A percentile compares a stretch with the other conserved stretches of the same genome.
Evolutionary conservation across 1,139 yeast species (phyloP).

Genomic region (Kodamaea anthophila): DNA sequence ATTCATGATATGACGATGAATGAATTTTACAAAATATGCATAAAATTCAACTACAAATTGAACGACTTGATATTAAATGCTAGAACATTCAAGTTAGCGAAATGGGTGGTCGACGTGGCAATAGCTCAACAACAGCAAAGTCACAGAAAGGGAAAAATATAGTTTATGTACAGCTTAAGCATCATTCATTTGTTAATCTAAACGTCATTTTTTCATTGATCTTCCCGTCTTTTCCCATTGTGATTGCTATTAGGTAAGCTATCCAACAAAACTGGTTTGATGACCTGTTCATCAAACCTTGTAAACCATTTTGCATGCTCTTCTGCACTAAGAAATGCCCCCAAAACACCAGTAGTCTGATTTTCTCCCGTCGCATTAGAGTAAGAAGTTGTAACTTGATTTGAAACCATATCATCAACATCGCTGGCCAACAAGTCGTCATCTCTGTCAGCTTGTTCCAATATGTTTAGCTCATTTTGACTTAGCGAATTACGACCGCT

Average conservation of each 20-base stretch:
- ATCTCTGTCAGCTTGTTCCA: slow-evolving; percentile 23
- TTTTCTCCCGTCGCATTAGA: slow-evolving; percentile 2
- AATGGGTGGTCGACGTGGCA: slow-evolving; percentile 67
- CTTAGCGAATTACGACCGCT: slow-evolving; percentile 5
- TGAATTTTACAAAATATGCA: slow-evolving; percentile 58
- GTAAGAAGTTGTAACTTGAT: slow-evolving; percentile 5
- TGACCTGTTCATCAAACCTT: slow-evolving; percentile 88
- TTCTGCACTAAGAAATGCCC: slow-evolving; percentile 51
- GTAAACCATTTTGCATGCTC: slow-evolving; percentile 90
- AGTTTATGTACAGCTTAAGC: slow-evolving; percentile 1
- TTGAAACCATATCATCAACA: slow-evolving; percentile 31
- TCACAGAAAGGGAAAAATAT: slow-evolving; percentile 3
- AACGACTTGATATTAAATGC: slow-evolving; percentile 59
- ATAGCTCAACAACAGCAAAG: slow-evolving; percentile 40
- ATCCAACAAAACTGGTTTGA: slow-evolving; percentile 90
- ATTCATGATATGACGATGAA: slow-evolving; percentile 58
- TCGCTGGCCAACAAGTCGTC: slow-evolving; percentile 34
- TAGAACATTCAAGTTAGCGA: slow-evolving; percentile 60
- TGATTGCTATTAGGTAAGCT: slow-evolving; percentile 10
- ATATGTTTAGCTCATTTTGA: slow-evolving; percentile 6
- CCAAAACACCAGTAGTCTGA: slow-evolving; percentile 27
- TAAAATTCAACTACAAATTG: slow-evolving; percentile 54
- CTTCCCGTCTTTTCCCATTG: slow-evolving; percentile 6
- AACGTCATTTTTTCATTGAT: slow-evolving; percentile 3
- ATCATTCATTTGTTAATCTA: neutral